Percentiles rank a stretch among this genome's conserved stretches.
Evolutionary conservation across 257 asterid species (phyloP).

Genomic region (Solanum pimpinellifolium): DNA sequence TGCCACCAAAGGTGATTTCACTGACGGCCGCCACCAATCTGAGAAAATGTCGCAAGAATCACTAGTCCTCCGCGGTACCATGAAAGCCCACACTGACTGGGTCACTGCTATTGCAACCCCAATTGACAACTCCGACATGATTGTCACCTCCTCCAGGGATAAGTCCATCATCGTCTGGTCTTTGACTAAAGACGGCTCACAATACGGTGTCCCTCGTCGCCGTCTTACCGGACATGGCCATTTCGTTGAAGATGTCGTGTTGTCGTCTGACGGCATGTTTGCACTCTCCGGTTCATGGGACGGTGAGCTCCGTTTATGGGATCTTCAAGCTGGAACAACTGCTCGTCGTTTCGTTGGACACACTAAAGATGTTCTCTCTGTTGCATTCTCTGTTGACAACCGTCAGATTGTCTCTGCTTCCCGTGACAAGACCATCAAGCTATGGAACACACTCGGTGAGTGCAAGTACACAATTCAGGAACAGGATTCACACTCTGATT

Average conservation of each 20-base stretch:
- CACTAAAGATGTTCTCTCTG: constrained; percentile 78
- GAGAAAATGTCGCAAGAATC: constrained; percentile 6
- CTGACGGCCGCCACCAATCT: not conserved
- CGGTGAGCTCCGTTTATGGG: constrained; percentile 88
- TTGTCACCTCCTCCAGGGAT: constrained; percentile 16
- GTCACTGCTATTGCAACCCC: constrained; percentile 23
- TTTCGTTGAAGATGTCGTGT: constrained; percentile 75
- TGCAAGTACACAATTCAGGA: constrained; percentile 61
- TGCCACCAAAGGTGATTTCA: not conserved
- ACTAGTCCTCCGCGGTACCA: constrained; percentile 8
- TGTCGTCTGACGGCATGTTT: constrained; percentile 81
- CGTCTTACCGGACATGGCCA: constrained; percentile 38
- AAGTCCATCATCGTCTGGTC: constrained; percentile 16
- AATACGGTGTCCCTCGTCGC: constrained; percentile 9
- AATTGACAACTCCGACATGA: constrained; percentile 15
- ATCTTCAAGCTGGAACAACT: constrained; percentile 52
- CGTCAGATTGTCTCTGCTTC: constrained; percentile 16
- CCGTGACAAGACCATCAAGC: constrained; percentile 10
- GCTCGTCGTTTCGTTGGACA: constrained; percentile 87
- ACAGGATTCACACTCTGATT: constrained; percentile 44
- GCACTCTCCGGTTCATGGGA: constrained; percentile 97
- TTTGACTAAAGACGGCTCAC: constrained; percentile 6
- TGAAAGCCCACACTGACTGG: constrained; percentile 21
- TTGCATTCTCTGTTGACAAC: constrained; percentile 47
- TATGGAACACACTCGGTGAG: constrained; percentile 29